Evolutionary conservation across 805 yeast species (phyloP).

Genomic region (Danielia oregonensis): DNA sequence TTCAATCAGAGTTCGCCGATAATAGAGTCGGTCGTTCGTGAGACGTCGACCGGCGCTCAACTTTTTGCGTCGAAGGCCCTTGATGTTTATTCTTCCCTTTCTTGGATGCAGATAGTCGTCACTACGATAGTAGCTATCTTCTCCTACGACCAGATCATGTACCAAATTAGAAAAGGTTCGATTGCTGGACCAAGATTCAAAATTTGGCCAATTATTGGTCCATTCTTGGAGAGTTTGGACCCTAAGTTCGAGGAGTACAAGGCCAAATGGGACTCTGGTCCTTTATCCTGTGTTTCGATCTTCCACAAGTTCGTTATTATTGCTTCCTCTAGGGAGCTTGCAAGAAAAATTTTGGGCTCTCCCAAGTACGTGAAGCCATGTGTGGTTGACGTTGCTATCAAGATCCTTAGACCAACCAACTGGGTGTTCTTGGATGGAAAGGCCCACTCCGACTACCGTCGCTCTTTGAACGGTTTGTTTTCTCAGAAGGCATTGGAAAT

Average conservation of each 20-base stretch:
- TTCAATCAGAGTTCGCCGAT: conserved; percentile 8
- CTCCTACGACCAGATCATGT: conserved; percentile 72
- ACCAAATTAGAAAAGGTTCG: conserved; percentile 75
- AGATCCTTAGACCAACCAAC: conserved; percentile 89
- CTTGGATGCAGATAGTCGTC: conserved; percentile 53
- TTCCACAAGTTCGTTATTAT: conserved; percentile 93
- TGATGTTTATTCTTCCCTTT: conserved; percentile 21
- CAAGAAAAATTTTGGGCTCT: conserved; percentile 33
- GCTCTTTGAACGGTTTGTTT: conserved; percentile 84
- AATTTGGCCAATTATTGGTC: conserved; percentile 94
- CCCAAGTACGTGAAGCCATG: conserved; percentile 93
- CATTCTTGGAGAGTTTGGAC: conserved; percentile 88
- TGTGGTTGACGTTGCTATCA: conserved; percentile 95
- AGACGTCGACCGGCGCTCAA: not conserved
- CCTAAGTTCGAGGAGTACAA: conserved; percentile 93
- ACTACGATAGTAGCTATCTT: conserved; percentile 47
- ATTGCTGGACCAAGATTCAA: conserved; percentile 90
- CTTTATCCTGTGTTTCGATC: conserved; percentile 92
- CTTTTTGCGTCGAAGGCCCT: conserved; percentile 8
- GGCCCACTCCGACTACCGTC: conserved; percentile 90
- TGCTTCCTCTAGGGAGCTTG: conserved; percentile 17
- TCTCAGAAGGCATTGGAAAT: conserved; percentile 76
- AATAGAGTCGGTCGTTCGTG: conserved; percentile 1
- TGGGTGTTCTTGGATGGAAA: conserved; percentile 98
- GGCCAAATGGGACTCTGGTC: conserved; percentile 94